Evolutionary conservation across 805 yeast genomes (phyloP), one percentile per base, ranked within the genome.

Genomic region (Candida sakaeoensis): DNA sequence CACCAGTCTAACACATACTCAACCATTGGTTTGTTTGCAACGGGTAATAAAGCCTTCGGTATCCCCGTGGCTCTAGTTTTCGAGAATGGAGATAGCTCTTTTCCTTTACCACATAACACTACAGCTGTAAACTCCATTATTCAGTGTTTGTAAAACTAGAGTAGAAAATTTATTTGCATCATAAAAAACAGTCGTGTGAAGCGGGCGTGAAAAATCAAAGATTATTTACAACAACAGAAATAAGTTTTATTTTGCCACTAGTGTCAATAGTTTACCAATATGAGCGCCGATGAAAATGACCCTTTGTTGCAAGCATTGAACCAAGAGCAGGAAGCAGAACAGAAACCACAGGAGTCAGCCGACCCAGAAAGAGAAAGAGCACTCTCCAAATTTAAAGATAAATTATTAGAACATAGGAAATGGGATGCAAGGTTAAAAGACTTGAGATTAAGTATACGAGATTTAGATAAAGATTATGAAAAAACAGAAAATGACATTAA

Each of bases 401-500:
- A 88, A 63, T 74, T 93, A 54, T 70, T 85, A 52, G 97, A 93
- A 54, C 99, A 93, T 64, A 79, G 95, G 57, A 86, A 88, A 55
- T 88, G 95, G 86, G 97, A 91, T 58, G 86, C 95, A 32, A 80
- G 88, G 54, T 73, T 93, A 54, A 91, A 88, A 61, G 88, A 82
- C 31, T 72, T 90, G 45, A 78, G 99, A 50, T 66, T 85, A 55
- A 78, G 82, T 48, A 85, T 93, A 68, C 81, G 89, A 61, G 95
- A 77, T 51, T 65, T 89, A 49, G 96, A 89, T 48, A 80, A 79
- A 52, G 82, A 81, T 46, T 93, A 80, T 62, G 91, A 85, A 43
- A 89, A 88, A 71, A 91, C 99, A 2, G 99, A 93, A 61, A 87
- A 89, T 51, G 99, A 93, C 55, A 93, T 93, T 61, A 91, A 89